These are phyloP conservation scores for Camellia granthamiana DNA, from an alignment of 148 eudicot genomes.

Conservation along the genomic window DNA sequence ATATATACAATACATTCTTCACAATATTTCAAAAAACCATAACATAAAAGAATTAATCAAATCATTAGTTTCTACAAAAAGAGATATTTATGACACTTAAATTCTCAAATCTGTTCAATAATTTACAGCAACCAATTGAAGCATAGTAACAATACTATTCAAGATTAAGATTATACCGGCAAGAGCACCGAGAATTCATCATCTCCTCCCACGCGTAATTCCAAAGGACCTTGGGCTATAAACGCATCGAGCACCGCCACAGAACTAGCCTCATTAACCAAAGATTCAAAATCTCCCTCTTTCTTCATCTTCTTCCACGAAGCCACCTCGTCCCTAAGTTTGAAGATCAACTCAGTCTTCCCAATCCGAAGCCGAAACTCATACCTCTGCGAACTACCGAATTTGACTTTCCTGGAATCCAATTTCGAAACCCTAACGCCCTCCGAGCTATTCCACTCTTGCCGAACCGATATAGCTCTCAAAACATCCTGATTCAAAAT, in stretches of 20 bases:
- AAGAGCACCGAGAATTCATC: conserved; percentile 38
- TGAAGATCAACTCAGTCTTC: conserved; percentile 33
- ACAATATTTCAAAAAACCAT: no score
- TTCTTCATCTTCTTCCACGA: conserved; percentile 40
- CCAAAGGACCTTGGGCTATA: conserved; percentile 47
- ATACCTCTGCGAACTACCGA: conserved; percentile 27
- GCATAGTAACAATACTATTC: background rate
- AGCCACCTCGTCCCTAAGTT: conserved; percentile 36
- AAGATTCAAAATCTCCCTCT: conserved; percentile 30
- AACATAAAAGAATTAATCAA: no score
- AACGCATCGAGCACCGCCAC: conserved; percentile 34
- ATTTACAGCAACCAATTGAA: background rate
- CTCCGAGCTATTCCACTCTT: conserved; percentile 42
- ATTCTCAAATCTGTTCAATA: background rate
- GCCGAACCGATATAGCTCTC: conserved; percentile 29
- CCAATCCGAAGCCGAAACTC: conserved; percentile 34
- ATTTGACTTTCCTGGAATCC: conserved; percentile 33
- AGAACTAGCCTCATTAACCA: conserved; percentile 31
- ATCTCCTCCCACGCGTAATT: conserved; percentile 32
- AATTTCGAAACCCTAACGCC: conserved; percentile 40
- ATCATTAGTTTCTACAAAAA: no score
- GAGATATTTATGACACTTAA: no score
- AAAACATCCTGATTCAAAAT: no score
- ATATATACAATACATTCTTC: no score
- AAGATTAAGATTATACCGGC: conserved; percentile 38